A percentile compares a stretch with the other conserved stretches of the same genome.
These are phyloP conservation scores for Ambrosiella beaveri DNA, from an alignment of 2,329 filamentous ascomycete species.

Conservation along the genomic window DNA sequence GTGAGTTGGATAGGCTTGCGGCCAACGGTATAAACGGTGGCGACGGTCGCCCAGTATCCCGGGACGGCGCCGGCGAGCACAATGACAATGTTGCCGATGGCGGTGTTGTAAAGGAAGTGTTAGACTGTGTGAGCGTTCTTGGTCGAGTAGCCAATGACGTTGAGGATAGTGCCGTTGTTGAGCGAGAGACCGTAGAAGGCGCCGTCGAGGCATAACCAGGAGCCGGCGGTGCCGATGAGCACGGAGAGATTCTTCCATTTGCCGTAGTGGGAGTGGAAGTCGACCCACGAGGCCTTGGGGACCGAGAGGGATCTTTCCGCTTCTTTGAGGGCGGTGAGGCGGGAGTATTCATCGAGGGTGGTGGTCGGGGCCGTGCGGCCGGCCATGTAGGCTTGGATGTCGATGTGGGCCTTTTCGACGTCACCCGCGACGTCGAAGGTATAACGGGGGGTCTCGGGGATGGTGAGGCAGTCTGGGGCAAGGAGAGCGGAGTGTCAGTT, in stretches of 20 bases:
- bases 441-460: slow-evolving; percentile 76
- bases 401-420: slow-evolving; percentile 53
- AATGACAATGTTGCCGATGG: slow-evolving; percentile 62
- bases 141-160: slow-evolving; percentile 51
- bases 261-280: slow-evolving; percentile 55
- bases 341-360: slow-evolving; percentile 47
- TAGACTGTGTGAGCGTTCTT: slow-evolving; percentile 38
- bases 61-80: slow-evolving; percentile 65
- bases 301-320: slow-evolving; percentile 38
- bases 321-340: slow-evolving; percentile 38
- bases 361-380: slow-evolving; percentile 38
- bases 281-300: slow-evolving; percentile 52
- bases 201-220: slow-evolving; percentile 59
- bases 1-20: slow-evolving; percentile 61
- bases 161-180: slow-evolving; percentile 58
- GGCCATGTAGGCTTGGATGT: slow-evolving; percentile 56
- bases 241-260: slow-evolving; percentile 56
- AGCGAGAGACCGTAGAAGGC: slow-evolving; percentile 53
- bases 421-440: slow-evolving; percentile 69
- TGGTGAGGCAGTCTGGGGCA: slow-evolving; percentile 44
- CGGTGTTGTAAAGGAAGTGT: slow-evolving; percentile 53
- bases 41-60: slow-evolving; percentile 67
- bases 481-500: not conserved
- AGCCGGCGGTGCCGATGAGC: slow-evolving; percentile 27
- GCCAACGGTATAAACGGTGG: slow-evolving; percentile 54